A percentile compares a stretch with the other conserved stretches of the same genome.
Evolutionary conservation across 371 early-diverging fungal genomes (phyloP).

Genomic region (Circinella umbellata): DNA sequence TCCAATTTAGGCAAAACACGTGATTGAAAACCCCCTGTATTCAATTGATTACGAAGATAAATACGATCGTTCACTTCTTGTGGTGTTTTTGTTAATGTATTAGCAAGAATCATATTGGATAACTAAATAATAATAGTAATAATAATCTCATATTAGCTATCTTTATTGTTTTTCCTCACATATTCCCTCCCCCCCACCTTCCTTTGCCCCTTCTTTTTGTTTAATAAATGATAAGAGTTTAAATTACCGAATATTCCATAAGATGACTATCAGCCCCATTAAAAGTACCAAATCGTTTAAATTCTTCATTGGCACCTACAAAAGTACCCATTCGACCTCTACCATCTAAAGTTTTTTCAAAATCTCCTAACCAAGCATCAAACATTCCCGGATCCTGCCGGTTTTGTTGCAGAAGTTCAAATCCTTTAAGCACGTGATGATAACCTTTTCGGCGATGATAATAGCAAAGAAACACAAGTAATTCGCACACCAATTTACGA

Average conservation of each 20-base stretch:
- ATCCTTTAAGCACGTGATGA: constrained; percentile 62
- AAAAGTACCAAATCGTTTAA: constrained; percentile 53
- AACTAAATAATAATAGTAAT: constrained; percentile 38
- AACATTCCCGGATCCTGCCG: constrained; percentile 63
- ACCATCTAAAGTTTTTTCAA: constrained; percentile 70
- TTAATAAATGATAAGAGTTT: too few species aligned
- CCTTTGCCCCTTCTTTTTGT: constrained; percentile 11
- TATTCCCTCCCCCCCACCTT: too few species aligned
- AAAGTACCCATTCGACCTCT: constrained; percentile 70
- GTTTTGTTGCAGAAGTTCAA: constrained; percentile 55
- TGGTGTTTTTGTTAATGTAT: constrained; percentile 74
- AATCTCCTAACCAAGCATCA: constrained; percentile 74
- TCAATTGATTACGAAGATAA: constrained; percentile 77
- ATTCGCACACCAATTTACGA: constrained; percentile 75
- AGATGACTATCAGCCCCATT: constrained; percentile 71
- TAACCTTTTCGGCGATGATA: constrained; percentile 69
- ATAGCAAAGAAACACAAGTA: constrained; percentile 80
- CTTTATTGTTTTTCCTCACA: too few species aligned
- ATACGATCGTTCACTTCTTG: constrained; percentile 74
- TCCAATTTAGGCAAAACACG: constrained; percentile 65
- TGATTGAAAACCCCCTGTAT: constrained; percentile 63
- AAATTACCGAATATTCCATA: constrained; percentile 74
- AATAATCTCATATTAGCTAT: too few species aligned
- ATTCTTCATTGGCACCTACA: constrained; percentile 67
- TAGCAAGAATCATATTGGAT: constrained; percentile 82